Base-by-base conservation (phyloP, 1,284 basidiomycete genomes). In the Fistulina hepatica region DNA sequence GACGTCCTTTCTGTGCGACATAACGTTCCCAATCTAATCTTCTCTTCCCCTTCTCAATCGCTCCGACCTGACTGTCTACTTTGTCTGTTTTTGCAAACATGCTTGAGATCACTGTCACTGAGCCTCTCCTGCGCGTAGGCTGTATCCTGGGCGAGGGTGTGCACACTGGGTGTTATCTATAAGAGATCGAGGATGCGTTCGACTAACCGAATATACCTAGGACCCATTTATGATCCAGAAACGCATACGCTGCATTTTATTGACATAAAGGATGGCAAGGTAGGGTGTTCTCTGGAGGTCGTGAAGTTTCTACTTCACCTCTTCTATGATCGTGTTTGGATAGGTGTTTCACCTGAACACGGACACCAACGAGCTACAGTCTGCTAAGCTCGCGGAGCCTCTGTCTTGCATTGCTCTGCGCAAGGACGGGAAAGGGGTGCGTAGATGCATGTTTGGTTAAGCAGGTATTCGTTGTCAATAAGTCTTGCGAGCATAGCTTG, bases 101-200 rank as follows among this genome's bases (percentile, higher is more conserved):
- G 48, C 48, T 42, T 40, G 49, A 50, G 36, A 54, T 69, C 21
- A 42, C 56, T 33, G 57, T 64, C 26, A 46, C 58, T 30, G 43
- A 42, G 5, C 73, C 77, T 11, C 60, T 79, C 48, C 56, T 76
- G 34, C 57, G 62, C 47, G 63, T 71, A 28, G 69, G 67, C n/a
- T 80, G 76, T 46, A 66, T 58, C 11, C 57, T 81, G 22, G 78
- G 77, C 39, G 75, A 82, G 74, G 75, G 78, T 77, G 46, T 46
- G 43, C 33, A n/a, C 15, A 17, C 19, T 37, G 33, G 37, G 45
- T 9, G 32, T 21, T 32, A 37, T 41, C 34, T 35, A 32, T 27
- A 19, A 45, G 28, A 44, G 19, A 30, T 44, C n/a, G n/a, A n/a
- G n/a, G n/a, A n/a, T n/a, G n/a, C n/a, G n/a, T n/a, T n/a, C n/a